Base-by-base conservation (phyloP, 768 basidiomycete species). In the Infundibulicybe gibba region DNA sequence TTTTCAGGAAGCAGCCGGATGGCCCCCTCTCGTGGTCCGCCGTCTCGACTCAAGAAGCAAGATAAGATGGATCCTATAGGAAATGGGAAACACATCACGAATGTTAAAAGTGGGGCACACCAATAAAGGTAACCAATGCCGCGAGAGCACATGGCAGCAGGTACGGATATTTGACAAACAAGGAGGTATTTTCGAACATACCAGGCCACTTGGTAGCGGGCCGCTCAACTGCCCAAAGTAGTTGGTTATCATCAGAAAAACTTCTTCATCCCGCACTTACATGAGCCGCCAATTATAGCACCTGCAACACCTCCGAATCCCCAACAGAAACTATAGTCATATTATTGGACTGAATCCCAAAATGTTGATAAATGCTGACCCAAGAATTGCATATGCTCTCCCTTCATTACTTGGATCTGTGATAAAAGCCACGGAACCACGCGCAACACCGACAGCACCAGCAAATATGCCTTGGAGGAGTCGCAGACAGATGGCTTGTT, bases 231-330 rank as follows among this genome's bases (percentile, higher is more conserved):
- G 56, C 25, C 46, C 50, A 53, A 32, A 31, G 44, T 43, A 38
- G 10, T 58, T n/a, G 59, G 49, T 55, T 11, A 14, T 16, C 41
- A 49, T 45, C 55, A 44, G 47, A n/a, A 14, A n/a, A 20, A 47
- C 32, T 8, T 21, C 15, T 39, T 25, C 6, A 30, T 40, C 41
- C 20, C n/a, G 41, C 47, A 45, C 89, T 63, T 53, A 91, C 90
- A 85, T 55, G 82, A 69, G 55, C 90, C 90, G 51, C 90, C 93
- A 25, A 94, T 76, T 44, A 94, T 86, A 40, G 88, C 87, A 38
- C 92, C 92, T 40, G 85, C 80, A 11, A 94, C 90, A 79, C 94
- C 97, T 50, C 95, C 97, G 53, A 98, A 80, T 50, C 94, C 94
- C 97, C 95, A 97, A 54, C 85, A 90, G 64, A 95, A 97, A 10